Conservation (phyloP, 805 yeast genomes). For the Wickerhamomyces canadensis region DNA sequence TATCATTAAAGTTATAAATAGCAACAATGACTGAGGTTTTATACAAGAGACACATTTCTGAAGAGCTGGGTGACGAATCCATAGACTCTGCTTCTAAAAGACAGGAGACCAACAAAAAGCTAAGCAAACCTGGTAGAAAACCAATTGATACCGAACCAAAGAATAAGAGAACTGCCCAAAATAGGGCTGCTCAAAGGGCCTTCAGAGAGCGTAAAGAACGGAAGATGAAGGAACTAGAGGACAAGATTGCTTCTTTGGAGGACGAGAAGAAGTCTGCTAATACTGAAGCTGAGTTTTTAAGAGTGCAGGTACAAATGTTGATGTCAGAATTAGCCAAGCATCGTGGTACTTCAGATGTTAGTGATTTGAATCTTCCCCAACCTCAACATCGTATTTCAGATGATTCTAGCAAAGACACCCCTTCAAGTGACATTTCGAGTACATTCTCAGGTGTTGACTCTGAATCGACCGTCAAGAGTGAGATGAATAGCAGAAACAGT, state of each 20-base stretch:
- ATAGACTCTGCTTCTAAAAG: slow-evolving; percentile 12
- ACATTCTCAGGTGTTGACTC: slow-evolving; percentile 15
- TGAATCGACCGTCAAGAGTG: slow-evolving; percentile 5
- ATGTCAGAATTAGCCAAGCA: slow-evolving; percentile 65
- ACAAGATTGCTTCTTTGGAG: slow-evolving; percentile 68
- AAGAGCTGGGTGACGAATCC: slow-evolving; percentile 5
- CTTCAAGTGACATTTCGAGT: slow-evolving; percentile 14
- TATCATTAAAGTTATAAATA: too few species aligned
- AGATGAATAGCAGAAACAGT: slow-evolving; percentile 3
- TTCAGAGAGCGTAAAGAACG: slow-evolving; percentile 90
- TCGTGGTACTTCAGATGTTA: slow-evolving; percentile 32
- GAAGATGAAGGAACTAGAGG: slow-evolving; percentile 80
- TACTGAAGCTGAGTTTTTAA: slow-evolving; percentile 67
- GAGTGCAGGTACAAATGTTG: slow-evolving; percentile 70
- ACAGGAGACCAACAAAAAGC: slow-evolving; percentile 23
- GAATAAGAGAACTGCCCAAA: slow-evolving; percentile 90
- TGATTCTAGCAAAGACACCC: neutral
- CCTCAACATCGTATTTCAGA: neutral
- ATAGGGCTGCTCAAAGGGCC: slow-evolving; percentile 97
- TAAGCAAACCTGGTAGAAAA: slow-evolving; percentile 72
- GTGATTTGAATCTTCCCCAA: slow-evolving; percentile 24
- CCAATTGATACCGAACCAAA: slow-evolving; percentile 75
- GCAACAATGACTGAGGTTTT: slow-evolving; percentile 6
- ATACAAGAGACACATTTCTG: slow-evolving; percentile 3
- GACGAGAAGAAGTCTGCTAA: slow-evolving; percentile 60